phyloP scores from a whole-genome alignment of 2,329 filamentous ascomycete species.

The Ophiostoma perfectum region DNA sequence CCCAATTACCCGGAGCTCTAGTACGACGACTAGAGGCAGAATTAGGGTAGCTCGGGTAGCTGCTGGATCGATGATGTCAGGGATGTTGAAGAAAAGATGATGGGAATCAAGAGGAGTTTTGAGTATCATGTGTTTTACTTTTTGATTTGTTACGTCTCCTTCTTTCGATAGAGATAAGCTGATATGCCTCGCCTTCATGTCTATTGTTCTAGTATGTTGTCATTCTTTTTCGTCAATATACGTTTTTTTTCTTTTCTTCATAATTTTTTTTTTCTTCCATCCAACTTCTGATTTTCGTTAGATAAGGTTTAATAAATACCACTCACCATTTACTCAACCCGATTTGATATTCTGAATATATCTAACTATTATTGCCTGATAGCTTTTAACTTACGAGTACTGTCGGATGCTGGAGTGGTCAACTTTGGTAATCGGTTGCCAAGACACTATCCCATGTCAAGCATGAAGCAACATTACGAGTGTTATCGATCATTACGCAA shows the following conservation, averaged over 20 bases:
- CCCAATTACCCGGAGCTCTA: not conserved
- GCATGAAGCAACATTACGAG: too few relatives aligned
- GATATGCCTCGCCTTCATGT: not conserved
- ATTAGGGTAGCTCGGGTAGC: not conserved
- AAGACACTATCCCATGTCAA: too few relatives aligned
- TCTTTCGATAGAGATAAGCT: not conserved
- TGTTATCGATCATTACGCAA: too few relatives aligned
- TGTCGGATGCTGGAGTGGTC: too few relatives aligned
- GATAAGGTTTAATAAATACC: not conserved
- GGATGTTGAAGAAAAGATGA: not conserved
- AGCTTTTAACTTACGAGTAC: too few relatives aligned
- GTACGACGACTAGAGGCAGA: not conserved
- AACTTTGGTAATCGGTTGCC: too few relatives aligned
- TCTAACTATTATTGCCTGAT: too few relatives aligned
- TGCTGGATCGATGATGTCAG: not conserved
- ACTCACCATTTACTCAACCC: too few relatives aligned
- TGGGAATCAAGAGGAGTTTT: not conserved
- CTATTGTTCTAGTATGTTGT: not conserved
- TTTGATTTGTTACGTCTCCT: too few relatives aligned
- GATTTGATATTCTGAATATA: too few relatives aligned
- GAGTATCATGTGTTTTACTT: not conserved
- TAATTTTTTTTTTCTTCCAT: not conserved
- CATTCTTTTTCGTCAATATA: not conserved
- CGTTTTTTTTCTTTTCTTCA: not conserved
- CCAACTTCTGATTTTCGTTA: not conserved